Evolutionary conservation across 768 basidiomycete genomes (phyloP).

Genomic region (Coprinopsis strossmayeri): DNA sequence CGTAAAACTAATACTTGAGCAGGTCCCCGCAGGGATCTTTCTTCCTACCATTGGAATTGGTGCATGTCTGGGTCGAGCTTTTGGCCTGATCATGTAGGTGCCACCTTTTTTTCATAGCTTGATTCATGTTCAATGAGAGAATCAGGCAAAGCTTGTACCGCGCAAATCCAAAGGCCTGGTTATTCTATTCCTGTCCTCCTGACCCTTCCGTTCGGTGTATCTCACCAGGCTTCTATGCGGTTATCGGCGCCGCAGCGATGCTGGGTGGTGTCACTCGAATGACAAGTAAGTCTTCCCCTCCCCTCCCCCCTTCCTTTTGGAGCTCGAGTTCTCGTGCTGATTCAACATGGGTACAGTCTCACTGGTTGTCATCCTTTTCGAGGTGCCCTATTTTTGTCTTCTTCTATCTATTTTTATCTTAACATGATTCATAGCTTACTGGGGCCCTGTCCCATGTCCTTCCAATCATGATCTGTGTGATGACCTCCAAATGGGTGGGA

Average conservation of each 20-base stretch:
- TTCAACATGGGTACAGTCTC: conserved; percentile 41
- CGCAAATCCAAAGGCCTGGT: conserved; percentile 60
- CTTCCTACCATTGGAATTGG: conserved; percentile 72
- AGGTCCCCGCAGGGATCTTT: conserved; percentile 76
- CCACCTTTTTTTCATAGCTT: neutral
- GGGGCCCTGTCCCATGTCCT: conserved; percentile 77
- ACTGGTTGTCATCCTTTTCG: conserved; percentile 70
- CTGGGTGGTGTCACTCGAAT: conserved; percentile 71
- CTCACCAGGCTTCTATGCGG: conserved; percentile 72
- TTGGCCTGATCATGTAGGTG: conserved; percentile 60
- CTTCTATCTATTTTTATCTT: neutral
- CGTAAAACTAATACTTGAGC: neutral
- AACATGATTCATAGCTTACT: conserved; percentile 42
- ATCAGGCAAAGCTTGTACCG: conserved; percentile 62
- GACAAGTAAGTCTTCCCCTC: conserved; percentile 45
- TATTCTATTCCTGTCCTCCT: conserved; percentile 67
- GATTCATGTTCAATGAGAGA: neutral
- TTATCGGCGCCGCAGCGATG: conserved; percentile 73
- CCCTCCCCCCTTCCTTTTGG: neutral
- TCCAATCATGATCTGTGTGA: conserved; percentile 76
- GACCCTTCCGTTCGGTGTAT: conserved; percentile 64
- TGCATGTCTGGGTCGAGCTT: conserved; percentile 64
- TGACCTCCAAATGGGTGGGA: conserved; percentile 72
- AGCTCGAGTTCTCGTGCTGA: neutral
- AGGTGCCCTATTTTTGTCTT: conserved; percentile 30